Base-by-base conservation (phyloP, 257 asterid genomes). In the Osmanthus fragrans region DNA sequence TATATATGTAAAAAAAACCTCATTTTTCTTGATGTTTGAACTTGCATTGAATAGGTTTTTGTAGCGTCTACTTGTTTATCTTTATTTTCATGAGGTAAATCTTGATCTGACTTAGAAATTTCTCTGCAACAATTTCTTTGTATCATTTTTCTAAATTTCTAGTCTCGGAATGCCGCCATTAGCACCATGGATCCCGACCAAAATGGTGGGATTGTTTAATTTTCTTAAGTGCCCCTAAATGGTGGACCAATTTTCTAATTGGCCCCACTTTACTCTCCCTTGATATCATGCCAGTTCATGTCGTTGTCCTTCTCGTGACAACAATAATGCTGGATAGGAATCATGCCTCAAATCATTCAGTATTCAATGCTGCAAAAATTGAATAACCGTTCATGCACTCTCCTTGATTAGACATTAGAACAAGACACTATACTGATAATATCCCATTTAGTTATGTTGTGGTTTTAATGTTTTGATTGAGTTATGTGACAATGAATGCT, bases 171-270 rank as follows among this genome's bases (percentile, higher is more conserved):
- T 47, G 58, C 23, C 5, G 51, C 34, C 42, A 37, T 66, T 54
- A 63, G 70, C 83, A 39, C 89, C 91, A 76, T 49, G 60, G 83
- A 87, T 87, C 84, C 84, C 86, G 89, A 87, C 87, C 39, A 72
- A 69, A 77, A 82, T 80, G 90, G 82, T n/a, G 88, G 90, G 54
- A 64, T 47, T 73, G 67, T 40, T 51, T 5, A 64, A 21, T 66
- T 30, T 30, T 84, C 89, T 34, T 78, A 83, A 86, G 70, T 84
- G 79, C 82, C 87, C 88, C 36, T 71, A 71, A 70, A 34, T 64
- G 82, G 76, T 76, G 39, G 58, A 82, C 54, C 71, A 75, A 37
- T 76, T 82, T 60, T 23, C 76, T 47, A 15, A 15, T 36, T 81
- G 94, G 75, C 85, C 91, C 92, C 79, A 83, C 86, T 75, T 75